Conservation (phyloP, 31 red algal genomes). For the Asparagopsis taxiformis region DNA sequence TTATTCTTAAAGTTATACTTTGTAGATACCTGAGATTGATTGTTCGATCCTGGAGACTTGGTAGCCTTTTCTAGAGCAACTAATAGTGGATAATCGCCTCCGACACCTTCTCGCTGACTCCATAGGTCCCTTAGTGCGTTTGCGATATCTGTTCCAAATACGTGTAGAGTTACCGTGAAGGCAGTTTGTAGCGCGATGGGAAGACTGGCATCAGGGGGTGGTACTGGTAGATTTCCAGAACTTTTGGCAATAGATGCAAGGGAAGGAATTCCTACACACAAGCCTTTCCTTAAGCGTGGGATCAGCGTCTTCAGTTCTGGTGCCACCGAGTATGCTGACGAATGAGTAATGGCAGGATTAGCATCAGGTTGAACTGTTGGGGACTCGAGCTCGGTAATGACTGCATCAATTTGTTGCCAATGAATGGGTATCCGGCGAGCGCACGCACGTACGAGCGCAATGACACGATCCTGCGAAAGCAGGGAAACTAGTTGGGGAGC, state of each 20-base stretch:
- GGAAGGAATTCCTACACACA: conserved; percentile 51
- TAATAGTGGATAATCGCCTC: conserved; percentile 45
- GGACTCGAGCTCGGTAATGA: conserved; percentile 40
- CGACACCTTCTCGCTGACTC: conserved; percentile 32
- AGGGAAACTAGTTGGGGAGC: conserved; percentile 33
- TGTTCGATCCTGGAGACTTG: not conserved
- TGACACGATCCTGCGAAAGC: conserved; percentile 43
- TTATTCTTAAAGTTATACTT: conserved; percentile 41
- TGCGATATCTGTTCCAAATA: conserved; percentile 63
- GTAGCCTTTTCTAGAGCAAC: conserved; percentile 33
- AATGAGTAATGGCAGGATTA: conserved; percentile 13
- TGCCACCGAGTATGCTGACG: conserved; percentile 33
- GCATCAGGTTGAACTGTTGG: conserved; percentile 2
- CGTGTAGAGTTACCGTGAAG: conserved; percentile 33
- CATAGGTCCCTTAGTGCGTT: conserved; percentile 34
- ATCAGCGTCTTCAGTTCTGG: conserved; percentile 43
- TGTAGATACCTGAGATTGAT: not conserved
- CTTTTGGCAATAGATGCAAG: conserved; percentile 28
- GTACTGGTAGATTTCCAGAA: conserved; percentile 2
- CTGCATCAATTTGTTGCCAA: conserved; percentile 42
- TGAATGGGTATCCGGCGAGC: conserved; percentile 26
- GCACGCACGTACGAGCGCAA: conserved; percentile 50
- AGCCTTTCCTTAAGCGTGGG: conserved; percentile 24
- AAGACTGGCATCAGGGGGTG: conserved; percentile 12
- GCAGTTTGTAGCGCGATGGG: conserved; percentile 21